phyloP scores from a whole-genome alignment of 2,329 filamentous ascomycete genomes.

The Aspergillus unguis region DNA sequence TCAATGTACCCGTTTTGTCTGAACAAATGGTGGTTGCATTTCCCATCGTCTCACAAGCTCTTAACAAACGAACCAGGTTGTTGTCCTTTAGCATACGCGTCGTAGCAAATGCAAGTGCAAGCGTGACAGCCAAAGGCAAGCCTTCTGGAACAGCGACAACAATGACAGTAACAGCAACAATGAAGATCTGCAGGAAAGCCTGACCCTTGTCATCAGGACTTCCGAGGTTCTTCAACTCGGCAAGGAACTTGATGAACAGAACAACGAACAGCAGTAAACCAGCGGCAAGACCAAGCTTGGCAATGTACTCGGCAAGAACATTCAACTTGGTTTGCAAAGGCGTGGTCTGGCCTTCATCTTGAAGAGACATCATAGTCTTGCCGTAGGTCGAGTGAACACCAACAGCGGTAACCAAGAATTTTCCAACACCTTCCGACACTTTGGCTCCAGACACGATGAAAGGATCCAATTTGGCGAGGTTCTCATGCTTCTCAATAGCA shows the following conservation, averaged over 20 bases:
- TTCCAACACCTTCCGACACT: constrained; percentile 71
- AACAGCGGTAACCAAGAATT: constrained; percentile 70
- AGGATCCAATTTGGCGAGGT: constrained; percentile 66
- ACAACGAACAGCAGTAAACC: constrained; percentile 75
- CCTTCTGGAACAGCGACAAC: constrained; percentile 62
- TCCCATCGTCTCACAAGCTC: constrained; percentile 63
- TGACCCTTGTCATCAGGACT: constrained; percentile 53
- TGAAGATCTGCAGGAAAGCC: constrained; percentile 57
- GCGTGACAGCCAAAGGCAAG: constrained; percentile 58
- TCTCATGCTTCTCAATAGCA: constrained; percentile 59
- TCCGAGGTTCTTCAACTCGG: constrained; percentile 53
- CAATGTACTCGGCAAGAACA: constrained; percentile 72
- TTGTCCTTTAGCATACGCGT: constrained; percentile 63
- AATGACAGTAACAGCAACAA: constrained; percentile 57
- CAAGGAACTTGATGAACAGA: constrained; percentile 73
- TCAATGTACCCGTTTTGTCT: constrained; percentile 65
- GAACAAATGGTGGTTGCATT: constrained; percentile 63
- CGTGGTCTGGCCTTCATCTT: constrained; percentile 73
- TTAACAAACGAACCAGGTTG: constrained; percentile 58
- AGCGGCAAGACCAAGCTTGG: constrained; percentile 68
- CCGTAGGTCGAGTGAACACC: constrained; percentile 73
- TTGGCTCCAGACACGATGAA: constrained; percentile 80
- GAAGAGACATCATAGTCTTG: constrained; percentile 73
- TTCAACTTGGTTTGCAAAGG: constrained; percentile 77
- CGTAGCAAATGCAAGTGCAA: constrained; percentile 61